phyloP scores from a whole-genome alignment of 164 flowering plant genomes.

The Umbellularia californica region DNA sequence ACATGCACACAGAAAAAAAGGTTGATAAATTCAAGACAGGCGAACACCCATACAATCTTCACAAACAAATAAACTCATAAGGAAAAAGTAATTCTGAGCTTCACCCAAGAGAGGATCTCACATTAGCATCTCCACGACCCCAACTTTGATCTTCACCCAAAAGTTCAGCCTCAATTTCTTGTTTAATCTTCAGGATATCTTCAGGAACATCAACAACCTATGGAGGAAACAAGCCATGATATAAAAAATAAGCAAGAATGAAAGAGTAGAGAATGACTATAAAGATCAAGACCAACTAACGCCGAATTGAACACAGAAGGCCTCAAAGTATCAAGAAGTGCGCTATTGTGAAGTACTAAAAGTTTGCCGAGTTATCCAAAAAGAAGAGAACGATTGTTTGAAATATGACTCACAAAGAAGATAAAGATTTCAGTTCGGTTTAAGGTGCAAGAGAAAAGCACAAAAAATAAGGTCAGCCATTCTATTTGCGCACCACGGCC shows the following conservation, averaged over 20 bases:
- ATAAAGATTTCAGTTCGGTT: too few relatives aligned
- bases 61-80: neutral
- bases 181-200: slow-evolving; percentile 65
- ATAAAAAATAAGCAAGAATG: neutral
- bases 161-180: slow-evolving; percentile 67
- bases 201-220: slow-evolving; percentile 54
- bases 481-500: neutral
- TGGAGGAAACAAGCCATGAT: slow-evolving; percentile 5
- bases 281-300: neutral
- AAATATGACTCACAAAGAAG: too few relatives aligned
- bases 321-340: too few relatives aligned
- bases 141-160: slow-evolving; percentile 76
- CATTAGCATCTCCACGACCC: slow-evolving; percentile 63
- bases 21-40: too few relatives aligned
- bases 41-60: too few relatives aligned
- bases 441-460: neutral
- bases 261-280: too few relatives aligned
- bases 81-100: neutral
- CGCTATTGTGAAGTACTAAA: too few relatives aligned
- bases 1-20: neutral
- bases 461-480: neutral
- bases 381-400: neutral
- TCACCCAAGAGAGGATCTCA: slow-evolving; percentile 25
- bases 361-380: neutral
- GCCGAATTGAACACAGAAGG: neutral